Percentiles rank a stretch among this genome's conserved stretches.
These are phyloP conservation scores for Daldinia vernicosa DNA, from an alignment of 495 filamentous ascomycete genomes.

Conservation along the genomic window DNA sequence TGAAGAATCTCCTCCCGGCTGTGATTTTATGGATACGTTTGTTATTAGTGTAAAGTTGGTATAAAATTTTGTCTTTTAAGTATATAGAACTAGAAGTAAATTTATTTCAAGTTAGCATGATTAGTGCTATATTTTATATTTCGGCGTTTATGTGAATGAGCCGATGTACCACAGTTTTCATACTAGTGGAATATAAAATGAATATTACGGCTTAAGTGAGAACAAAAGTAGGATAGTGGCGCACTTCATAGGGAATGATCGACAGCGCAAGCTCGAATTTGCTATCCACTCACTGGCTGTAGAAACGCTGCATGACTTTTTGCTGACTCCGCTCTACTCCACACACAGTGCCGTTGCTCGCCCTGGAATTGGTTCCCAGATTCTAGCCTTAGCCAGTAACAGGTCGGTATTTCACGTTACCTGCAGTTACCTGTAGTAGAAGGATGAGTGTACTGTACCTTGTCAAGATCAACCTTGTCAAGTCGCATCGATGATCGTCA, in stretches of 20 bases:
- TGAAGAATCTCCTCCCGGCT: neutral
- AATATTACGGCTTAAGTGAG: constrained; percentile 36
- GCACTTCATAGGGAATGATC: constrained; percentile 30
- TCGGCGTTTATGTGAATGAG: constrained; percentile 3
- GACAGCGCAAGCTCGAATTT: constrained; percentile 34
- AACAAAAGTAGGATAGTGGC: constrained; percentile 27
- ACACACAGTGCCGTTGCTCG: constrained; percentile 30
- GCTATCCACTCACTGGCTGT: constrained; percentile 33
- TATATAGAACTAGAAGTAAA: neutral
- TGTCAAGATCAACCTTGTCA: constrained; percentile 27
- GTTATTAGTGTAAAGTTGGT: neutral
- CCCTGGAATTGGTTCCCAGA: constrained; percentile 35
- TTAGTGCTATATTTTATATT: neutral
- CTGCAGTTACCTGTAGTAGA: constrained; percentile 27
- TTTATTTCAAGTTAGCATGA: neutral
- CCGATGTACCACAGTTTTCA: neutral
- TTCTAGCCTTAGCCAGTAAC: constrained; percentile 31
- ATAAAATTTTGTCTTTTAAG: neutral
- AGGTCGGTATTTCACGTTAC: constrained; percentile 27
- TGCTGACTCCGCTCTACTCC: constrained; percentile 40
- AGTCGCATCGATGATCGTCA: constrained; percentile 36
- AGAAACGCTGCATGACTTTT: constrained; percentile 43
- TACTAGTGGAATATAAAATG: constrained; percentile 31
- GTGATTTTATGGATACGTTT: neutral
- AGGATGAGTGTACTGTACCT: constrained; percentile 32